Evolutionary conservation across 2,329 filamentous ascomycete genomes (phyloP), one percentile per base, ranked within the genome.

Genomic region (Claviceps maximensis): DNA sequence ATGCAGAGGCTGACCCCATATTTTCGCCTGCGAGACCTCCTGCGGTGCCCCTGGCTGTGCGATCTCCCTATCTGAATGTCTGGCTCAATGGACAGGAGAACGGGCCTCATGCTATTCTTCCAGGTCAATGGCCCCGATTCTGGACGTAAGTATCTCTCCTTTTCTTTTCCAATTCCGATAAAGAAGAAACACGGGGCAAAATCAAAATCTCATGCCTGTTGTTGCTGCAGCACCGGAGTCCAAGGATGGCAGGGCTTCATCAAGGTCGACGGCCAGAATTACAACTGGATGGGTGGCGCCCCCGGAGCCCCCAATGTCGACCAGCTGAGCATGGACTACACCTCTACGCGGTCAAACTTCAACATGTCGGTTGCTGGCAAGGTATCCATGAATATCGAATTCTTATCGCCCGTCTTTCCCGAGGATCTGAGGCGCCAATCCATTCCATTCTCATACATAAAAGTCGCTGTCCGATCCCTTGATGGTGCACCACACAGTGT

Each of bases 41-140:
- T 17, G 76, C 84, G 1, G 73, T 86, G 29, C 86, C 87, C 13
- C 67, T 91, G 36, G 85, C 85, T 45, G 86, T 90, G 46, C 82
- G 80, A 56, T 84, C 82, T 10, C 87, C 87, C 0, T 91, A 90
- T 59, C 68, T 90, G 17, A 88, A 79, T 62, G 78, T 81, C 15
- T 88, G 84, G 83, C 72, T 84, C 44, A 69, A 77, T 54, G 81
- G 82, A 1, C 77, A 71, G 29, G 74, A 81, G 63, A 79, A 76
- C 23, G 77, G 78, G 10, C 79, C 83, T 61, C 81, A 82, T 36
- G 83, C 83, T 1, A 78, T 84, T 55, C 73, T 89, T 31, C 77
- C 84, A 0, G 84, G 84, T 2, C 67, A 80, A 61, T 89, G 83
- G 83, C 78, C 84, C 1, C 73, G 70, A 1, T 86, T 86, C 59